These are phyloP conservation scores for Ceratonia siliqua DNA, from an alignment of 306 rosid genomes.

Conservation along the genomic window DNA sequence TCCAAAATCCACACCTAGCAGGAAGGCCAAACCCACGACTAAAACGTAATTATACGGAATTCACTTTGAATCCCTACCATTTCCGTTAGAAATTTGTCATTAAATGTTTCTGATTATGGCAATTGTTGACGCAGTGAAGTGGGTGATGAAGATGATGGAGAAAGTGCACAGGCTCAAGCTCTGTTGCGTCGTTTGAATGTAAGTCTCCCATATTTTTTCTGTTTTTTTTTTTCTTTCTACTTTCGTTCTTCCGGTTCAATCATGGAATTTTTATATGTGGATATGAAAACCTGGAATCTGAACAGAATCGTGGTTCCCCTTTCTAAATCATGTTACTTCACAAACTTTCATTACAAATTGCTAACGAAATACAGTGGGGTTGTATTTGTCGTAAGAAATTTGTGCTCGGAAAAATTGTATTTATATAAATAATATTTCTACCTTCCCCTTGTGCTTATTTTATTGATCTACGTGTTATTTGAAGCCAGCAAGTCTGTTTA, in stretches of 20 bases:
- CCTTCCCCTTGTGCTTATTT: neutral
- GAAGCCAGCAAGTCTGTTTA: neutral
- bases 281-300: neutral
- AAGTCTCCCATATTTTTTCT: conserved; percentile 11
- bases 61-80: neutral
- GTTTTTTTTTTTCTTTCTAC: neutral
- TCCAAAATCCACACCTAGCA: conserved; percentile 50
- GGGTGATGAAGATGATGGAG: conserved; percentile 36
- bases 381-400: too few relatives aligned
- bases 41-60: conserved; percentile 41
- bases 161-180: conserved; percentile 37
- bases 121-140: conserved; percentile 50
- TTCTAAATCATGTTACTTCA: neutral
- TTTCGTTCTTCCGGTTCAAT: neutral
- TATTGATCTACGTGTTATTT: neutral
- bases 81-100: neutral
- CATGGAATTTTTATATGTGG: neutral
- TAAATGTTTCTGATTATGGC: neutral
- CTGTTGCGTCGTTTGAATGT: conserved; percentile 53
- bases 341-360: neutral
- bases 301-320: too few relatives aligned
- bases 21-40: conserved; percentile 31
- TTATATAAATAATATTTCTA: neutral
- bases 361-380: neutral
- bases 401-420: too few relatives aligned